These are phyloP conservation scores for Actinidia chinensis DNA, from an alignment of 179 eudicot genomes.

Conservation along the genomic window DNA sequence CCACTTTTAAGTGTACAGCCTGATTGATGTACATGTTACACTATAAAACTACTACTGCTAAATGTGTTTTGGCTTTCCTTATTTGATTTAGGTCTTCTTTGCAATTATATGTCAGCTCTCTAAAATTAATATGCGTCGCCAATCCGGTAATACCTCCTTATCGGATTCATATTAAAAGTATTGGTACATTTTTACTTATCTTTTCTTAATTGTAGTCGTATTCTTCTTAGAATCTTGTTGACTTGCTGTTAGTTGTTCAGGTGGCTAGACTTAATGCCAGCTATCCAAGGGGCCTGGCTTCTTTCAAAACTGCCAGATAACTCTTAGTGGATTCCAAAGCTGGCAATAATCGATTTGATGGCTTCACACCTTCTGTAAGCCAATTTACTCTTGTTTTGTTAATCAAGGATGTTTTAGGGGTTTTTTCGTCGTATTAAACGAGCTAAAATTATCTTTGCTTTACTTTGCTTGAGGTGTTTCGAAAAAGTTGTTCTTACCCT, in stretches of 20 bases:
- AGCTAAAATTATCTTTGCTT: not conserved
- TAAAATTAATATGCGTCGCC: not conserved
- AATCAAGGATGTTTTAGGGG: not conserved
- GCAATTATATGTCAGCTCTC: not conserved
- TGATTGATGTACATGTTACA: not conserved
- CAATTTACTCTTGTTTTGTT: constrained; percentile 8
- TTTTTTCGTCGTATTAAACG: not conserved
- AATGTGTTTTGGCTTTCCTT: not conserved
- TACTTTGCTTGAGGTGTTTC: not conserved
- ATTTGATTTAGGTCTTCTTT: not conserved
- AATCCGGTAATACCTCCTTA: not conserved
- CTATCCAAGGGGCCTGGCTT: constrained; percentile 81
- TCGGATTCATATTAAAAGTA: constrained; percentile 5
- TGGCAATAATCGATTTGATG: constrained; percentile 94
- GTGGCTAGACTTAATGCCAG: constrained; percentile 69
- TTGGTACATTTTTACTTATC: not conserved
- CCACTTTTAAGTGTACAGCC: not conserved
- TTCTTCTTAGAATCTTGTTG: constrained; percentile 5
- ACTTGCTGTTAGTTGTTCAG: constrained; percentile 38
- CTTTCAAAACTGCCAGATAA: constrained; percentile 76
- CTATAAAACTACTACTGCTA: not conserved
- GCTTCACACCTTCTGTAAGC: constrained; percentile 93
- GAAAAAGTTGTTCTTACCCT: not conserved
- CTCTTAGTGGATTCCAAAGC: constrained; percentile 89
- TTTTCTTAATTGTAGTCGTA: not conserved